Evolutionary conservation across 1,284 basidiomycete species (phyloP).

Genomic region (Irpex lacteus): DNA sequence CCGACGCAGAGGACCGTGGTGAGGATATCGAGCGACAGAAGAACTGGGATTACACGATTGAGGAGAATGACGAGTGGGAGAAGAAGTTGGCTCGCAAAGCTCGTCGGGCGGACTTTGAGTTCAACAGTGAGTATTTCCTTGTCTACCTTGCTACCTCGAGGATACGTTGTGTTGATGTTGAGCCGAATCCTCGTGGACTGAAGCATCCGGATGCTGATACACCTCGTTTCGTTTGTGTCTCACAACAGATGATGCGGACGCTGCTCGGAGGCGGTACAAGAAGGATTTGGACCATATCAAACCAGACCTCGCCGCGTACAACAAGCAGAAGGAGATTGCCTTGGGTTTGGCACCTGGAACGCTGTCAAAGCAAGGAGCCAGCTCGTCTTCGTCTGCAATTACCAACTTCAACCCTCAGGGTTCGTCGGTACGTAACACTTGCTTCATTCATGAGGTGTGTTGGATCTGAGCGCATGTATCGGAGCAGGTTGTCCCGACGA

Average conservation of each 20-base stretch:
- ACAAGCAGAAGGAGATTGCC: conserved; percentile 82
- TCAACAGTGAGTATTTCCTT: conserved; percentile 54
- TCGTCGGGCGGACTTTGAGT: conserved; percentile 77
- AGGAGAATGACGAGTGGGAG: conserved; percentile 95
- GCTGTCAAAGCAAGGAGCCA: conserved; percentile 41
- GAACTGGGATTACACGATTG: conserved; percentile 93
- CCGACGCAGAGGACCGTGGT: conserved; percentile 85
- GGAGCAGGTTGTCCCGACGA: conserved; percentile 47
- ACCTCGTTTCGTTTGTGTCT: conserved; percentile 2
- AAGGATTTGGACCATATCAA: conserved; percentile 87
- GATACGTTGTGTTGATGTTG: background rate
- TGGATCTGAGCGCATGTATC: background rate
- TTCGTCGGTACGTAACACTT: conserved; percentile 34
- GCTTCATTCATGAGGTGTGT: background rate
- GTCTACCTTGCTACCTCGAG: conserved; percentile 13
- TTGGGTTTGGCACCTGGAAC: conserved; percentile 70
- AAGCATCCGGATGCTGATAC: conserved; percentile 3
- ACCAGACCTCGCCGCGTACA: conserved; percentile 83
- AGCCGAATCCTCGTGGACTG: background rate
- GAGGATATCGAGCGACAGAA: conserved; percentile 77
- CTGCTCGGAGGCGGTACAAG: conserved; percentile 87
- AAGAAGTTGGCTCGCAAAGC: conserved; percentile 77
- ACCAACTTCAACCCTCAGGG: conserved; percentile 50
- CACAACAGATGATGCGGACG: conserved; percentile 79
- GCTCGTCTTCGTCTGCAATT: conserved; percentile 37